Base-by-base conservation (phyloP, 139 green algal species). In the Picochlorum sp. region DNA sequence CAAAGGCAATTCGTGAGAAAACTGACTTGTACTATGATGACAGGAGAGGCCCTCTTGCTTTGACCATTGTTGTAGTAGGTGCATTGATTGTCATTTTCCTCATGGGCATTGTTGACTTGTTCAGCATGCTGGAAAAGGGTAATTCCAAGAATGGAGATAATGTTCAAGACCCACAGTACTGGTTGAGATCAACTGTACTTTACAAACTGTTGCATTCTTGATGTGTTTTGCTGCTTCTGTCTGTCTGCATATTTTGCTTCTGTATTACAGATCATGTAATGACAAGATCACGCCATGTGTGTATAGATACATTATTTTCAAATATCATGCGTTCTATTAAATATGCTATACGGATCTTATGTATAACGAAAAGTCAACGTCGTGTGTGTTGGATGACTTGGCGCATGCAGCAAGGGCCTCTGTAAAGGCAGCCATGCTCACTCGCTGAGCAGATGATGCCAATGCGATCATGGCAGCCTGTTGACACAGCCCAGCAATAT, bases 11-110 rank as follows among this genome's bases (percentile, higher is more conserved):
- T 50, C 63, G 67, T 0, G 85, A 89, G 67, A 56, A 63, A 28
- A 44, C 70, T 13, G 64, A 39, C 4, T 80, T 88, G 39, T 87
- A 89, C 37, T 82, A 93, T 60, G 86, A 94, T 69, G 54, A 57
- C 9, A 28, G 36, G 32, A 58, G 53, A 22, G 86, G 86, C 0
- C 86, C 86, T 0, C 58, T 89, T 39, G 75, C 72, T 9, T 63
- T 94, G 33, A 84, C 84, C 24, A 63, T 33, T 6, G 68, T 82
- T 1, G 81, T 94, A 9, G 66, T 86, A 16, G 20, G 74, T 6
- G 73, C 85, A 2, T 72, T 94, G 0, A 66, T 69, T 24, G 71
- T 74, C 24, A 93, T 94, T 63, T 70, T 90, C n/a, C 64, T 89
- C 25, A 61, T 90, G 3, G 64, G 45, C 18, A 41, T 88, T 5